A percentile compares a stretch with the other conserved stretches of the same genome.
Conservation (phyloP, 208 protist genomes). For the Wallacemonas sp. region DNA sequence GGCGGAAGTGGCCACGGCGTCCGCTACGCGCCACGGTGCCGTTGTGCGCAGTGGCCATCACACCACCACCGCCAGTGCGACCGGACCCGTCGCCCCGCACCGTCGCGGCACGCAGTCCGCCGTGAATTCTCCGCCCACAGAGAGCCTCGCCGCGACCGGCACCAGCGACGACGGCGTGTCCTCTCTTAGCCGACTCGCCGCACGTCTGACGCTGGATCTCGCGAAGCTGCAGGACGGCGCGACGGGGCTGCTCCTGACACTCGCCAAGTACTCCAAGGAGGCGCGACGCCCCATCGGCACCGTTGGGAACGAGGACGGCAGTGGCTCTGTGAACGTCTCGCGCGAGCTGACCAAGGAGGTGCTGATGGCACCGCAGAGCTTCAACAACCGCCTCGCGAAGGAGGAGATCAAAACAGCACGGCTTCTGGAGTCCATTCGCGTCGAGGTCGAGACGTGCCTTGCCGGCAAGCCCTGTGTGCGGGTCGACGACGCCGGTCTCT, state of each 20-base stretch:
- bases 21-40: too few relatives aligned
- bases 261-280: slow-evolving; percentile 39
- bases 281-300: slow-evolving; percentile 35
- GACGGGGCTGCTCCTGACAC: slow-evolving; percentile 33
- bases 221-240: slow-evolving; percentile 35
- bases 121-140: neutral
- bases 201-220: neutral
- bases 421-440: slow-evolving; percentile 18
- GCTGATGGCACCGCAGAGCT: slow-evolving; percentile 18
- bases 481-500: slow-evolving; percentile 13
- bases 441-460: slow-evolving; percentile 14
- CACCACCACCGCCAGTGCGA: too few relatives aligned
- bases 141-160: neutral
- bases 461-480: slow-evolving; percentile 12
- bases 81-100: too few relatives aligned
- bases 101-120: neutral
- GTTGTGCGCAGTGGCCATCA: too few relatives aligned
- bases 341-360: neutral
- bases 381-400: slow-evolving; percentile 22
- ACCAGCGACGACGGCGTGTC: neutral
- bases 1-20: neutral
- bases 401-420: slow-evolving; percentile 29
- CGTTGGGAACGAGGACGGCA: slow-evolving; percentile 1
- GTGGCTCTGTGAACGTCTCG: neutral
- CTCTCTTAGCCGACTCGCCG: neutral